A percentile compares a stretch with the other conserved stretches of the same genome.
phyloP scores from a whole-genome alignment of 2,329 filamentous ascomycete species.

The Blumeriella jaapii region DNA sequence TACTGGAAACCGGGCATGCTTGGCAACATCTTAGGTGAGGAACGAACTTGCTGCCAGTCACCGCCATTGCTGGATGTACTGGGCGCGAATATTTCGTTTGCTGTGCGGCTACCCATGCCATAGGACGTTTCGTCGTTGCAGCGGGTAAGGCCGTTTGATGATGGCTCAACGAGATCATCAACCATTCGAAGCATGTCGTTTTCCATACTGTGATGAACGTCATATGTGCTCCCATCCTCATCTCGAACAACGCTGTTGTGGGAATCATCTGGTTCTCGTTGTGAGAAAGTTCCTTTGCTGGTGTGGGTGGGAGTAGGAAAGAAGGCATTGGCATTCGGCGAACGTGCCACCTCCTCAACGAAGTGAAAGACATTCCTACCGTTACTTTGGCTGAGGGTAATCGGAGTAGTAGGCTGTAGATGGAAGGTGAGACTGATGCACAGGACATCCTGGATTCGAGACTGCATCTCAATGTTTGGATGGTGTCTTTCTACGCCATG shows the following conservation, averaged over 20 bases:
- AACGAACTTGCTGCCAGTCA: constrained; percentile 27
- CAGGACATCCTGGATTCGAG: constrained; percentile 50
- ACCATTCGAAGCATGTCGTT: constrained; percentile 46
- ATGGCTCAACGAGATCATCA: constrained; percentile 37
- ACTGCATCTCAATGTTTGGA: constrained; percentile 53
- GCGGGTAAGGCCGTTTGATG: constrained; percentile 26
- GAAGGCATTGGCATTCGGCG: background rate
- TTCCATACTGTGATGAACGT: constrained; percentile 28
- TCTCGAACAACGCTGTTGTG: constrained; percentile 1
- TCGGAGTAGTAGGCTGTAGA: constrained; percentile 31
- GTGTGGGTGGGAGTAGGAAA: constrained; percentile 3
- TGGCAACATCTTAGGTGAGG: constrained; percentile 24
- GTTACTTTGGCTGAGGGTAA: constrained; percentile 30
- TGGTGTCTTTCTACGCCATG: constrained; percentile 39
- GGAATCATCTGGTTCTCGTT: constrained; percentile 1
- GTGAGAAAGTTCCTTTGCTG: constrained; percentile 1
- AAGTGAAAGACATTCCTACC: constrained; percentile 36
- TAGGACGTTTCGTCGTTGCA: constrained; percentile 35
- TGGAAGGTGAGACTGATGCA: constrained; percentile 48
- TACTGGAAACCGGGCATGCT: constrained; percentile 34
- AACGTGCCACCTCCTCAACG: constrained; percentile 28
- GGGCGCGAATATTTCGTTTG: constrained; percentile 31
- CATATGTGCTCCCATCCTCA: constrained; percentile 12
- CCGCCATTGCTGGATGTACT: constrained; percentile 27
- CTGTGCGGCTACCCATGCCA: constrained; percentile 41